Conservation (phyloP, 2,329 filamentous ascomycete species). For the Clarireedia sp. region DNA sequence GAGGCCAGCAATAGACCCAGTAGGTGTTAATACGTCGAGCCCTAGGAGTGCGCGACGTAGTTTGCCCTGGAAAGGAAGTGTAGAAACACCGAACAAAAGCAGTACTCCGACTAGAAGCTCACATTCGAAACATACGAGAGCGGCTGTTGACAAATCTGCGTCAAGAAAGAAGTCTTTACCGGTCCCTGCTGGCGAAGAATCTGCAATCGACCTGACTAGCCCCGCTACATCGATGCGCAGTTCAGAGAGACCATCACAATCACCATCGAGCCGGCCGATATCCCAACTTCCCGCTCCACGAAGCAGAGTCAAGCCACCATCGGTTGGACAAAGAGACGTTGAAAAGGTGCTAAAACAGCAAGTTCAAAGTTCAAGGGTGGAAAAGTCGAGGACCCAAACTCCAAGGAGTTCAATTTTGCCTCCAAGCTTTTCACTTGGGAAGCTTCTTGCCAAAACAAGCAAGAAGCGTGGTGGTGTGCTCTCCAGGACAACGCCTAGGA, state of each 20-base stretch:
- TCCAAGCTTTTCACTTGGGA: conserved; percentile 2
- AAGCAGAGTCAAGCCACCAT: not conserved
- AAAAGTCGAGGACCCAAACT: not conserved
- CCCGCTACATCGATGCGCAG: not conserved
- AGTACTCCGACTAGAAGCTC: too few species aligned
- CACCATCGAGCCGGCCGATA: not conserved
- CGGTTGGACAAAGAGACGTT: not conserved
- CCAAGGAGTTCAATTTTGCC: not conserved
- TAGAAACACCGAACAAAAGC: too few species aligned
- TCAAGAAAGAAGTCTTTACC: too few species aligned
- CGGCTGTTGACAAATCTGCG: too few species aligned
- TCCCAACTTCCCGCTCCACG: not conserved
- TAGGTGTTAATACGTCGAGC: not conserved
- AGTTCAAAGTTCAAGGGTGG: not conserved
- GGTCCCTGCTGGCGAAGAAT: not conserved
- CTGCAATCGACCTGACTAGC: not conserved
- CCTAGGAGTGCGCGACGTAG: not conserved
- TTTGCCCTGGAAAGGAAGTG: not conserved
- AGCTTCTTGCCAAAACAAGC: conserved; percentile 2
- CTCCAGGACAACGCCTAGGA: not conserved
- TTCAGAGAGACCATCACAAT: not conserved
- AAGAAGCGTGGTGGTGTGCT: not conserved
- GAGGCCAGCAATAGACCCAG: not conserved
- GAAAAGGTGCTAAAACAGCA: not conserved
- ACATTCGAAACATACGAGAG: too few species aligned